A percentile compares a stretch with the other conserved stretches of the same genome.
phyloP scores from a whole-genome alignment of 306 rosid species.

The Quillaja saponaria region DNA sequence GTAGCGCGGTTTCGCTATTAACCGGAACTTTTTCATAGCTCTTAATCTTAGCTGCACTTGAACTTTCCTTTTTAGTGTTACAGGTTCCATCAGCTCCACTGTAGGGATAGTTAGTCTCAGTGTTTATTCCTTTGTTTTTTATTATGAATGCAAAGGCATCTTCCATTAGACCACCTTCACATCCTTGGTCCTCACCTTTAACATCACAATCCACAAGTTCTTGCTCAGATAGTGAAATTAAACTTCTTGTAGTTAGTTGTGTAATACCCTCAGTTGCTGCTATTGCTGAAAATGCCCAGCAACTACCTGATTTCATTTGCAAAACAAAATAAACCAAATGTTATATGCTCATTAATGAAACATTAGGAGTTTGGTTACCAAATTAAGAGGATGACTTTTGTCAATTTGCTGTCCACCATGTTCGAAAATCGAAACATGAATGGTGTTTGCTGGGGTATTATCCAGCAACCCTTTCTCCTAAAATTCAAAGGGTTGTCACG shows the following conservation, averaged over 20 bases:
- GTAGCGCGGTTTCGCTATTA: slow-evolving; percentile 13
- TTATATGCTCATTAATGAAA: too few relatives aligned
- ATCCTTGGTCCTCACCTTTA: slow-evolving; percentile 8
- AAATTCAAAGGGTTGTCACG: too few relatives aligned
- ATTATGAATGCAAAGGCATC: slow-evolving; percentile 21
- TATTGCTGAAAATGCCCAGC: slow-evolving; percentile 31
- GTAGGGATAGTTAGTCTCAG: slow-evolving; percentile 29
- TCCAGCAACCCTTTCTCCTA: too few relatives aligned
- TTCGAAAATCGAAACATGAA: too few relatives aligned
- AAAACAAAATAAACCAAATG: neutral
- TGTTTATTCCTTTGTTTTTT: slow-evolving; percentile 23
- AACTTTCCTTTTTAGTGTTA: neutral
- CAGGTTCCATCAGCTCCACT: slow-evolving; percentile 14
- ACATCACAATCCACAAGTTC: slow-evolving; percentile 34
- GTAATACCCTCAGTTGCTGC: slow-evolving; percentile 29
- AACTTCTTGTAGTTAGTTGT: slow-evolving; percentile 14
- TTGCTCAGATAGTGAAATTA: slow-evolving; percentile 33
- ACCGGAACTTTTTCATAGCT: slow-evolving; percentile 30
- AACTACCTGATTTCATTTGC: slow-evolving; percentile 23
- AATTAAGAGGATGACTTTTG: too few relatives aligned
- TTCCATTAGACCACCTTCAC: slow-evolving; percentile 23
- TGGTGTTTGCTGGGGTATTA: too few relatives aligned
- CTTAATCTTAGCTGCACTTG: neutral
- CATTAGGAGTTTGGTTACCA: too few relatives aligned
- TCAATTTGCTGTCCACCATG: too few relatives aligned